Conservation (phyloP, 2,329 filamentous ascomycete genomes). For the Epichloe sibirici region DNA sequence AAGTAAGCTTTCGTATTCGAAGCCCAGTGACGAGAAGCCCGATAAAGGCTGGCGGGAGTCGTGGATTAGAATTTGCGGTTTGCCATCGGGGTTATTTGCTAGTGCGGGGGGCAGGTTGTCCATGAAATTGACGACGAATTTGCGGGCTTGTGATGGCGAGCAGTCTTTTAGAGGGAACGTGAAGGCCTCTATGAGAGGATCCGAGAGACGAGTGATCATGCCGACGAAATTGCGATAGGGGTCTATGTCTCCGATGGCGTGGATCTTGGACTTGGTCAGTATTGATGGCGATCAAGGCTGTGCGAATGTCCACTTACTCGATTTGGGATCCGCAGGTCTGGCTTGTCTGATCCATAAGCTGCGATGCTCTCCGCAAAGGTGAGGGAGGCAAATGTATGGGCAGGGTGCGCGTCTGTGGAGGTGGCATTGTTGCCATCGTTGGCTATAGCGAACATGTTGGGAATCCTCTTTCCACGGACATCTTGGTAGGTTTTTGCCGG, state of each 20-base stretch:
- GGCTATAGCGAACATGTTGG: slow-evolving; percentile 17
- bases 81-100: slow-evolving; percentile 59
- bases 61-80: slow-evolving; percentile 65
- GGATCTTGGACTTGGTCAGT: slow-evolving; percentile 36
- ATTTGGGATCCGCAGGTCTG: slow-evolving; percentile 67
- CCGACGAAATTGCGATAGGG: slow-evolving; percentile 49
- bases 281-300: background rate
- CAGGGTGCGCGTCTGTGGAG: slow-evolving; percentile 10
- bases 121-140: slow-evolving; percentile 60
- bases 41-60: slow-evolving; percentile 62
- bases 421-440: background rate
- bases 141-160: slow-evolving; percentile 38
- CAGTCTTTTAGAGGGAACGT: slow-evolving; percentile 48
- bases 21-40: slow-evolving; percentile 65
- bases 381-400: slow-evolving; percentile 21
- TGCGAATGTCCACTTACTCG: slow-evolving; percentile 32
- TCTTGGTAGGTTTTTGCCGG: slow-evolving; percentile 49
- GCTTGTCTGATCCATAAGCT: slow-evolving; percentile 80
- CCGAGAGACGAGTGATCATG: slow-evolving; percentile 59
- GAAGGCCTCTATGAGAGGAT: slow-evolving; percentile 65
- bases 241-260: slow-evolving; percentile 46
- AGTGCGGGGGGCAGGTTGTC: slow-evolving; percentile 50
- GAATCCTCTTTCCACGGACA: slow-evolving; percentile 28
- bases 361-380: slow-evolving; percentile 48
- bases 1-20: slow-evolving; percentile 47